Evolutionary conservation across 495 filamentous ascomycete genomes (phyloP), one percentile per base, ranked within the genome.

Genomic region (Penicillium fimorum): DNA sequence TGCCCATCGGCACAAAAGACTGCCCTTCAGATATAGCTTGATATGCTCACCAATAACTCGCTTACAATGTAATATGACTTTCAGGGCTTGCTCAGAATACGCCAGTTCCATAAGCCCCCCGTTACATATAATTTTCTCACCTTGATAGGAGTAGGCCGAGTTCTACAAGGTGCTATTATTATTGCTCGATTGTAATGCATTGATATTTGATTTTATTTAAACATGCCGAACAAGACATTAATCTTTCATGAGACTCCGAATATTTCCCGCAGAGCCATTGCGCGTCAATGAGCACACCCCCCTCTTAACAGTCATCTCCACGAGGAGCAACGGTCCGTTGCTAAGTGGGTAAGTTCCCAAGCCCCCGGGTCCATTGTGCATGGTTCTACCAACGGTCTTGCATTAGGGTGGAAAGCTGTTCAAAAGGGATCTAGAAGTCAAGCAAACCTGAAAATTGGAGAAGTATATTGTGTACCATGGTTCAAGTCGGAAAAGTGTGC

Each of bases 261-360:
- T 1, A 11, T 20, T 11, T 9, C 24, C 30, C 5, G 30, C 47
- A 20, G 30, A 37, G 1, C 33, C 18, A n/a, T 25, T 37, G 17
- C 32, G 32, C 32, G 47, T 49, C 13, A 2, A 1, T 22, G 32
- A 37, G 6, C 47, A 49, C 17, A 43, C 10, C 27, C 15, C 27
- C 20, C n/a, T 24, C 35, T 29, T 15, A 41, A 30, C 25, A 38
- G 10, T 49, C 20, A 41, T 18, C 13, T 12, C 38, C 37, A 24
- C n/a, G 37, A 43, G 25, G 27, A 32, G 15, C 43, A 43, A 42
- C 37, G 17, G 38, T 33, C 18, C 47, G 30, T 49, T 33, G 18
- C 29, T 22, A 52, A 32, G 50, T 52, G 50, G 37, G 17, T 44
- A 52, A 33, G 10, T 12, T 43, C 3, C 48, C 50, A 43, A 43